These are phyloP conservation scores for Senna tora DNA, from an alignment of 306 rosid species.

Conservation along the genomic window DNA sequence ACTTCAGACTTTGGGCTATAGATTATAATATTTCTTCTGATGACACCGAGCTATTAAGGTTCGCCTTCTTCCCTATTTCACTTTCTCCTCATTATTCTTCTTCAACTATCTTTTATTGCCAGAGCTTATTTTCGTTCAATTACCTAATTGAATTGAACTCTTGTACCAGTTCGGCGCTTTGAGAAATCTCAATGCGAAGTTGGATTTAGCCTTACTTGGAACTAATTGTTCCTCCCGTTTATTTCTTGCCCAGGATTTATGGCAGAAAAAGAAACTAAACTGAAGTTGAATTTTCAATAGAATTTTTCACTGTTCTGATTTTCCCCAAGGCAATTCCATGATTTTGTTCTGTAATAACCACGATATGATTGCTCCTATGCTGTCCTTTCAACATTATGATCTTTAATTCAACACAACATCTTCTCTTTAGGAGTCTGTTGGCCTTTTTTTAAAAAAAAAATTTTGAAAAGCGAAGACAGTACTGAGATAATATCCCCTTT, in stretches of 20 bases:
- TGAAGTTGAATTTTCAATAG: background rate
- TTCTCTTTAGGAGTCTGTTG: background rate
- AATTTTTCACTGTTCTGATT: background rate
- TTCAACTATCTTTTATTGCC: background rate
- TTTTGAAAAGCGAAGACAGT: background rate
- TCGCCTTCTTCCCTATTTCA: background rate
- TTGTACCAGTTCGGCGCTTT: background rate
- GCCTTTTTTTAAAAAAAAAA: background rate
- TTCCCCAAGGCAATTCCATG: background rate
- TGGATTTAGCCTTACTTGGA: background rate
- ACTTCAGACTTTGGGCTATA: conserved; percentile 60
- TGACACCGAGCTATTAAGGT: conserved; percentile 65
- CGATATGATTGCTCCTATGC: background rate
- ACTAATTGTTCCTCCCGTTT: background rate
- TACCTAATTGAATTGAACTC: background rate
- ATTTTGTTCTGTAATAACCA: background rate
- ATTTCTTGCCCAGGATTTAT: background rate
- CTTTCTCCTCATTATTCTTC: background rate
- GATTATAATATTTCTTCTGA: conserved; percentile 55
- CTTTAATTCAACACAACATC: background rate
- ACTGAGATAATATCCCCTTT: background rate
- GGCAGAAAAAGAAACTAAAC: background rate
- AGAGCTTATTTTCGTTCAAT: background rate
- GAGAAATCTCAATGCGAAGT: background rate
- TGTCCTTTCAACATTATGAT: background rate